Evolutionary conservation across 306 rosid genomes (phyloP).

Genomic region (Hippophae rhamnoides): DNA sequence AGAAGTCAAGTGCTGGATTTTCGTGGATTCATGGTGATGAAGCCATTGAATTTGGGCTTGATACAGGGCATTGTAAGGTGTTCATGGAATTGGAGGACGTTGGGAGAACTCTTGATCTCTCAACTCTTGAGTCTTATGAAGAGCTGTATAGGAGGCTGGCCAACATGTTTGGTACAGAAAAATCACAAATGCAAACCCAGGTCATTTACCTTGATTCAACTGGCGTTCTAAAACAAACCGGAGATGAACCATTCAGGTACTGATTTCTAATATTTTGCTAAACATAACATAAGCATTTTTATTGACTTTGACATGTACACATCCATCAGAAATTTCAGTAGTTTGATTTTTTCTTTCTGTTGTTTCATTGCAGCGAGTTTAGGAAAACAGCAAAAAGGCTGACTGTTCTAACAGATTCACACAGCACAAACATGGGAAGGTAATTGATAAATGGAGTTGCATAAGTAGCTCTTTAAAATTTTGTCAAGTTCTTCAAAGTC

Average conservation of each 20-base stretch:
- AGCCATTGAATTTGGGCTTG: conserved; percentile 37
- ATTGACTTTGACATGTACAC: conserved; percentile 1
- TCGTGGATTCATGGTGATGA: conserved; percentile 36
- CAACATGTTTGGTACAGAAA: conserved; percentile 78
- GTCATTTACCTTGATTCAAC: conserved; percentile 71
- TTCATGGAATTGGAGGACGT: conserved; percentile 87
- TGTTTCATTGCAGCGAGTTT: conserved; percentile 58
- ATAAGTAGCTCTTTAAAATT: not conserved
- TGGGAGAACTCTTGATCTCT: conserved; percentile 76
- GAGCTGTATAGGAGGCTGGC: conserved; percentile 66
- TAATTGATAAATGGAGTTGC: conserved; percentile 14
- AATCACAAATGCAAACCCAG: conserved; percentile 47
- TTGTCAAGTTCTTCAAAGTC: no score
- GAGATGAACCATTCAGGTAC: conserved; percentile 89
- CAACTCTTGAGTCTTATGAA: conserved; percentile 60
- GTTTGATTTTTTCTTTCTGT: not conserved
- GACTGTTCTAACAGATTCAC: conserved; percentile 53
- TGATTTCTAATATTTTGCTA: not conserved
- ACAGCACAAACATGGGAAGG: conserved; percentile 49
- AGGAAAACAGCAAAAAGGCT: conserved; percentile 70
- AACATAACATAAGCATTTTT: not conserved
- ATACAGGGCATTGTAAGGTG: conserved; percentile 83
- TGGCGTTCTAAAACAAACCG: conserved; percentile 66
- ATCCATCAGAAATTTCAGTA: conserved; percentile 1
- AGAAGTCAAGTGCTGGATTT: conserved; percentile 42